phyloP scores from a whole-genome alignment of 2,329 filamentous ascomycete species.

The Plectosphaerella sp. region DNA sequence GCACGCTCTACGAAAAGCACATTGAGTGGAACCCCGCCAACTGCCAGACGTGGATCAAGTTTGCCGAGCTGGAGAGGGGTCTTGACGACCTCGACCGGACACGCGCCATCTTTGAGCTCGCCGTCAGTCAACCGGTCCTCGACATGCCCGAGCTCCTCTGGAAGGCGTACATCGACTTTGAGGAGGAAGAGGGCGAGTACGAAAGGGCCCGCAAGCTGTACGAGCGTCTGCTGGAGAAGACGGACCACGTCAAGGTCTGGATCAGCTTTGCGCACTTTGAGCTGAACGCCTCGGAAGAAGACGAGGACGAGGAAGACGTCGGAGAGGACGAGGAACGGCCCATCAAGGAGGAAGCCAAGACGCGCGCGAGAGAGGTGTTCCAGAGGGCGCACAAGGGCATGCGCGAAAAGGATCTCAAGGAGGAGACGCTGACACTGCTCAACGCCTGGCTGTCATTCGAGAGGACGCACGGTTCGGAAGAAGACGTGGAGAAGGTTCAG shows the following conservation, averaged over 20 bases:
- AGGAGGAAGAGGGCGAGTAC: constrained; percentile 92
- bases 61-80: constrained; percentile 86
- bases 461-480: constrained; percentile 69
- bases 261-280: constrained; percentile 98
- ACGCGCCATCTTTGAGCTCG: constrained; percentile 88
- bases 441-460: constrained; percentile 94
- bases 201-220: constrained; percentile 77
- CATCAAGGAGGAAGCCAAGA: constrained; percentile 79
- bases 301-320: constrained; percentile 51
- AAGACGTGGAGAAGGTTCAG: constrained; percentile 77
- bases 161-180: constrained; percentile 98
- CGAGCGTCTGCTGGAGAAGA: constrained; percentile 87
- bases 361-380: constrained; percentile 77
- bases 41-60: constrained; percentile 92
- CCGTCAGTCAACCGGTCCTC: constrained; percentile 73
- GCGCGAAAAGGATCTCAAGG: constrained; percentile 86
- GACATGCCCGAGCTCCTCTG: constrained; percentile 98
- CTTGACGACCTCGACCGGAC: constrained; percentile 86
- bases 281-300: constrained; percentile 76
- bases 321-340: constrained; percentile 60
- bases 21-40: constrained; percentile 89
- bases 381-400: constrained; percentile 79
- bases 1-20: constrained; percentile 90
- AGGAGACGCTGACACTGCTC: constrained; percentile 88
- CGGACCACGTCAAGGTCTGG: constrained; percentile 99